Percentiles rank a stretch among this genome's conserved stretches.
Evolutionary conservation across 2,329 filamentous ascomycete genomes (phyloP).

Genomic region (Stenocarpella maydis): DNA sequence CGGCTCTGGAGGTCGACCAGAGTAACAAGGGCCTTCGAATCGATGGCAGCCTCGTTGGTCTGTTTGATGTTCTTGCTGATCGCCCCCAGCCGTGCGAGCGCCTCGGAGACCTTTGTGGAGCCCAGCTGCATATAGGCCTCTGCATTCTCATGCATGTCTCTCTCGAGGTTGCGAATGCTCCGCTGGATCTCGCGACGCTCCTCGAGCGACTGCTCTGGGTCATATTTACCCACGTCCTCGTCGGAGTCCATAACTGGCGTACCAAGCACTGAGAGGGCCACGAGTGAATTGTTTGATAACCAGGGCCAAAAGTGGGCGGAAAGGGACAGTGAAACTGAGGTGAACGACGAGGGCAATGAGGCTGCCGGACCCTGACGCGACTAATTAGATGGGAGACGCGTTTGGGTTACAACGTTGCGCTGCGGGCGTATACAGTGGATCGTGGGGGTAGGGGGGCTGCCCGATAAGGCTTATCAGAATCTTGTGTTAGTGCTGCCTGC

Average conservation of each 20-base stretch:
- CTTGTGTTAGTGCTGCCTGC: neutral
- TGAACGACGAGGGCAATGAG: neutral
- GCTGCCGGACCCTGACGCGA: constrained; percentile 23
- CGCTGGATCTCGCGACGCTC: constrained; percentile 77
- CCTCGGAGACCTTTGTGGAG: constrained; percentile 70
- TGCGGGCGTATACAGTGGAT: neutral
- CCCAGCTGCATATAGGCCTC: constrained; percentile 74
- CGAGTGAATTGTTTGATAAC: neutral
- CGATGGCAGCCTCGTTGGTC: constrained; percentile 88
- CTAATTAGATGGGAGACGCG: constrained; percentile 24
- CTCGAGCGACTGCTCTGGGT: constrained; percentile 82
- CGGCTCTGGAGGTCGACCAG: constrained; percentile 83
- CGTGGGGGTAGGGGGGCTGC: constrained; percentile 15
- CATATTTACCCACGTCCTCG: constrained; percentile 64
- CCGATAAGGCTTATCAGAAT: constrained; percentile 10
- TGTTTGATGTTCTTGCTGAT: constrained; percentile 78
- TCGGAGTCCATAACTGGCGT: constrained; percentile 38
- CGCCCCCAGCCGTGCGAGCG: constrained; percentile 71
- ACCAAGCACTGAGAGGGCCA: neutral
- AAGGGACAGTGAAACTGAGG: neutral
- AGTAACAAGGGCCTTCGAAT: constrained; percentile 84
- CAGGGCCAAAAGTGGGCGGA: neutral
- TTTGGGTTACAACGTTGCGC: constrained; percentile 19
- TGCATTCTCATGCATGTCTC: constrained; percentile 70
- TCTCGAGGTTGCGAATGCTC: constrained; percentile 72